Evolutionary conservation across 768 basidiomycete genomes (phyloP).

Genomic region (Mycena pura): DNA sequence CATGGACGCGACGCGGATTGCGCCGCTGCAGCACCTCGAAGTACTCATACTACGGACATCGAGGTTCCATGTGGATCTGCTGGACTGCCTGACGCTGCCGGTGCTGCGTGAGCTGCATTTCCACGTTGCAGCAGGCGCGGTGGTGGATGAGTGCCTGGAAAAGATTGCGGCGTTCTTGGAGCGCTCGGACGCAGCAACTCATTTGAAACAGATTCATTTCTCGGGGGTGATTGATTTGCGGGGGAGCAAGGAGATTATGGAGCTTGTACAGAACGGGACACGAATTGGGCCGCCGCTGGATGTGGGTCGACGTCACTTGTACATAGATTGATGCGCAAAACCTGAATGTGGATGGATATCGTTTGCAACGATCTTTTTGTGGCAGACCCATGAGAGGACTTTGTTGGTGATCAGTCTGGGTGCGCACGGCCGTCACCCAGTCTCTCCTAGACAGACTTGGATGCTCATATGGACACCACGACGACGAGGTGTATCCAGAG

Average conservation of each 20-base stretch:
- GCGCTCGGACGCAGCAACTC: not conserved
- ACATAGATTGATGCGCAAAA: not conserved
- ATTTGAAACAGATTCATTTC: slow-evolving; percentile 9
- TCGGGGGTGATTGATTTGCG: slow-evolving; percentile 11
- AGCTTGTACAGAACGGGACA: slow-evolving; percentile 5
- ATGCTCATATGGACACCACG: too few relatives aligned
- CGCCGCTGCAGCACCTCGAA: slow-evolving; percentile 15
- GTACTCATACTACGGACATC: slow-evolving; percentile 9
- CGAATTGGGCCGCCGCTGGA: slow-evolving; percentile 16
- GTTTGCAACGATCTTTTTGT: too few relatives aligned
- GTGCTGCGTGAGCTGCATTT: slow-evolving; percentile 18
- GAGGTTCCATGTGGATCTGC: slow-evolving; percentile 17
- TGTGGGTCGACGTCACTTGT: not conserved
- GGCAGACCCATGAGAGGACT: too few relatives aligned
- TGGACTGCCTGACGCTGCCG: slow-evolving; percentile 18
- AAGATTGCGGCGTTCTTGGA: slow-evolving; percentile 11
- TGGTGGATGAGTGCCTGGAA: not conserved
- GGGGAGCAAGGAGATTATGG: not conserved
- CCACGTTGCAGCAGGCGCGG: not conserved
- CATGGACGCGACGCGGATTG: not conserved
- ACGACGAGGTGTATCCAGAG: too few relatives aligned
- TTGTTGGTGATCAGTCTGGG: too few relatives aligned
- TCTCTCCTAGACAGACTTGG: too few relatives aligned
- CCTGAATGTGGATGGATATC: not conserved
- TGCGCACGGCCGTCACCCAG: too few relatives aligned